These are phyloP conservation scores for Aspergillus ruber DNA, from an alignment of 2,329 filamentous ascomycete species.

Conservation along the genomic window DNA sequence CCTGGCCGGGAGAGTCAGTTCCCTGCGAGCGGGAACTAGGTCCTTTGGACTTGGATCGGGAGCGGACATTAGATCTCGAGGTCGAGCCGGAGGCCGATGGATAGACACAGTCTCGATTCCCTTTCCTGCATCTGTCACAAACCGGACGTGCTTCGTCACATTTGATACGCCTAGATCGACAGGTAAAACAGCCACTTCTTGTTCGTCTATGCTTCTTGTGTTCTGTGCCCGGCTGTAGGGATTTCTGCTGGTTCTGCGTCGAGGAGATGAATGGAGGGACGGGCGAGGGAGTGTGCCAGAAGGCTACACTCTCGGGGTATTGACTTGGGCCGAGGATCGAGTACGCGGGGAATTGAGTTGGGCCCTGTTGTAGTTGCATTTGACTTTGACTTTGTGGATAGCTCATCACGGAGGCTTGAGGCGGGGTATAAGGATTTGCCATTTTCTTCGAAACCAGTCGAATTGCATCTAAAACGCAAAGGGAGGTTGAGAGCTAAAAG, in stretches of 20 bases:
- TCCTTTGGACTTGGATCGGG: slow-evolving; percentile 38
- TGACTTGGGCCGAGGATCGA: slow-evolving; percentile 29
- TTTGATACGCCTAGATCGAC: slow-evolving; percentile 82
- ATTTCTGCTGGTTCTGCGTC: slow-evolving; percentile 23
- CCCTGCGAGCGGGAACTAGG: slow-evolving; percentile 35
- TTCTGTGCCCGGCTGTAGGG: slow-evolving; percentile 42
- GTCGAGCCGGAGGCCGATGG: slow-evolving; percentile 54
- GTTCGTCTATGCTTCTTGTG: slow-evolving; percentile 90
- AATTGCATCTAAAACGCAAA: slow-evolving; percentile 14
- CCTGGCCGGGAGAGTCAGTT: slow-evolving; percentile 48
- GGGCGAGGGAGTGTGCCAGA: slow-evolving; percentile 33
- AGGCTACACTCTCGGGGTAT: slow-evolving; percentile 38
- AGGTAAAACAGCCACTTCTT: slow-evolving; percentile 89
- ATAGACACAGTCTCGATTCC: slow-evolving; percentile 82
- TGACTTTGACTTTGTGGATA: slow-evolving; percentile 14
- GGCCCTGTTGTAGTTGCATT: slow-evolving; percentile 17
- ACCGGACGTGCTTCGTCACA: slow-evolving; percentile 85
- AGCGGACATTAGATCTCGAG: slow-evolving; percentile 36
- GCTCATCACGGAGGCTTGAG: slow-evolving; percentile 24
- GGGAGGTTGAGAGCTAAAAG: slow-evolving; percentile 3
- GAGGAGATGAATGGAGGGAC: slow-evolving; percentile 7
- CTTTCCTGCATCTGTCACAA: slow-evolving; percentile 89
- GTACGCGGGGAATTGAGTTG: slow-evolving; percentile 24
- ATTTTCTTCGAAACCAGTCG: slow-evolving; percentile 13
- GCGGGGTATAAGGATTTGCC: slow-evolving; percentile 24